These are phyloP conservation scores for Carnegiea gigantea DNA, from an alignment of 179 eudicot genomes.

Conservation along the genomic window DNA sequence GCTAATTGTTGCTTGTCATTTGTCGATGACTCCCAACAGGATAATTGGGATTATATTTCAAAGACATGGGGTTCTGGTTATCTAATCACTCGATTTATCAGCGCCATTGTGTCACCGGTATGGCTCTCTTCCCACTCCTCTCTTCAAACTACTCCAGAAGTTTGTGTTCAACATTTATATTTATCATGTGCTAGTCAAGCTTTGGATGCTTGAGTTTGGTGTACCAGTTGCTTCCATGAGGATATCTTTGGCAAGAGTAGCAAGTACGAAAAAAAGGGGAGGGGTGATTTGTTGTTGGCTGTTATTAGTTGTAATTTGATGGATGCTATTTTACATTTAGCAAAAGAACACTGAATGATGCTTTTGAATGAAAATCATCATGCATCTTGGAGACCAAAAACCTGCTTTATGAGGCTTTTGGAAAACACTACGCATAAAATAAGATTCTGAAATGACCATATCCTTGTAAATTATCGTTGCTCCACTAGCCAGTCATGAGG, in stretches of 20 bases:
- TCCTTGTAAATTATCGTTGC: too few species aligned
- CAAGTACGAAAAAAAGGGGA: neutral
- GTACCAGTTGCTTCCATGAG: neutral
- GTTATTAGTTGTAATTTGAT: neutral
- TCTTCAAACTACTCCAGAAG: neutral
- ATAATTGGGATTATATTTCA: constrained; percentile 76
- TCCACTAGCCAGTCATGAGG: too few species aligned
- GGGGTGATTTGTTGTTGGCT: neutral
- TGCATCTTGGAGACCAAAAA: too few species aligned
- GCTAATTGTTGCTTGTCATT: neutral
- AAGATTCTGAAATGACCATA: too few species aligned
- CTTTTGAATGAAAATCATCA: too few species aligned
- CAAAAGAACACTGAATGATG: too few species aligned
- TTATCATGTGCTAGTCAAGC: neutral
- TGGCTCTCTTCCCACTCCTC: constrained; percentile 26
- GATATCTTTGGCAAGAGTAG: neutral
- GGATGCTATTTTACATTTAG: too few species aligned
- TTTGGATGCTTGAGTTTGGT: neutral
- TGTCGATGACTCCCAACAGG: constrained; percentile 43
- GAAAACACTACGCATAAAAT: too few species aligned
- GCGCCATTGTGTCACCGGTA: constrained; percentile 77
- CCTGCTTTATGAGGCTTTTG: too few species aligned
- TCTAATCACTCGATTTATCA: constrained; percentile 65
- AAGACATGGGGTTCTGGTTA: constrained; percentile 83
- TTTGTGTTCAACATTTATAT: neutral